Evolutionary conservation across 768 basidiomycete species (phyloP).

Genomic region (Mycena maculata): DNA sequence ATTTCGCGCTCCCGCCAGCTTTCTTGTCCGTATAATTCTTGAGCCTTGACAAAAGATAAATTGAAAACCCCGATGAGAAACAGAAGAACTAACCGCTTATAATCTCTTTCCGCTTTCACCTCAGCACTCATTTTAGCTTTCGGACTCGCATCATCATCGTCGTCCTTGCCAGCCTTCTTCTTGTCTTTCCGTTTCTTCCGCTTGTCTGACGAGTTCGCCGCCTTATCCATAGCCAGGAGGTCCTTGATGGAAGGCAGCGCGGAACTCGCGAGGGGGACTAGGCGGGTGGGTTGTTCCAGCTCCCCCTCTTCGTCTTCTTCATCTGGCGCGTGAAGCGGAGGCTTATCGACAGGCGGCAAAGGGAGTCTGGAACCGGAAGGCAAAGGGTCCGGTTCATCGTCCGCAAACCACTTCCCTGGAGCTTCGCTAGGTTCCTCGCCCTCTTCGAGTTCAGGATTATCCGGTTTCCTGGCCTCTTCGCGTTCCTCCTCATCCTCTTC

Average conservation of each 20-base stretch:
- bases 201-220: conserved; percentile 72
- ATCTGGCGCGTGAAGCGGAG: conserved; percentile 25
- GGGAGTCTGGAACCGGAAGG: conserved; percentile 25
- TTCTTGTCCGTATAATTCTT: conserved; percentile 59
- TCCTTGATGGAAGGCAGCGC: conserved; percentile 86
- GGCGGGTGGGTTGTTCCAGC: conserved; percentile 60
- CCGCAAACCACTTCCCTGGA: conserved; percentile 61
- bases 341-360: conserved; percentile 15
- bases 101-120: conserved; percentile 66
- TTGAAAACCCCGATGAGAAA: neutral
- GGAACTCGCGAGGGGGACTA: conserved; percentile 84
- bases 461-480: conserved; percentile 32
- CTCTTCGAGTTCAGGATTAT: conserved; percentile 22
- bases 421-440: conserved; percentile 29
- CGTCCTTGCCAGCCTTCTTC: conserved; percentile 60
- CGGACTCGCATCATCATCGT: conserved; percentile 47
- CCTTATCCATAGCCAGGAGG: conserved; percentile 81
- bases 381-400: conserved; percentile 41
- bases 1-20: neutral
- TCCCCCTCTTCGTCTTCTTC: conserved; percentile 46
- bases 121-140: conserved; percentile 55
- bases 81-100: conserved; percentile 58
- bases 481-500: conserved; percentile 63
- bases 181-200: conserved; percentile 82
- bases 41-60: conserved; percentile 40